Conservation (phyloP, 192 early-diverging fungal species). For the Linnemannia hyalina region DNA sequence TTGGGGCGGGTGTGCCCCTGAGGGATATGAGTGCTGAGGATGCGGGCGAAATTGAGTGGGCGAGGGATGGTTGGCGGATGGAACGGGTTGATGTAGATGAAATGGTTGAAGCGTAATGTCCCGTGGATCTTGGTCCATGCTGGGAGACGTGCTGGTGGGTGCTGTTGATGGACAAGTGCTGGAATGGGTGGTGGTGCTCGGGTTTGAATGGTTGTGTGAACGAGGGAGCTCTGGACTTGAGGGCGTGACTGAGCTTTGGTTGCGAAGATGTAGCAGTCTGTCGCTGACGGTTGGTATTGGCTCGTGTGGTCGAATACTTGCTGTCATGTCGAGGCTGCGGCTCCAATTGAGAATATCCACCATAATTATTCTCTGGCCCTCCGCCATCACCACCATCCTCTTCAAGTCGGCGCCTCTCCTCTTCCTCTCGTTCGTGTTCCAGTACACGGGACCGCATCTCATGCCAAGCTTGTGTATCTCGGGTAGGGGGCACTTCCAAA, state of each 20-base stretch:
- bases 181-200: background rate
- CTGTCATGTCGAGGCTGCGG: background rate
- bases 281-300: background rate
- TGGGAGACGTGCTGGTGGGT: background rate
- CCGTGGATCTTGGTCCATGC: background rate
- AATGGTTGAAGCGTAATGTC: background rate
- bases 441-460: background rate
- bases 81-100: background rate
- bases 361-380: background rate
- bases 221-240: background rate
- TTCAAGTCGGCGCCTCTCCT: background rate
- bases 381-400: background rate
- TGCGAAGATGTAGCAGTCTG: background rate
- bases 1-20: background rate
- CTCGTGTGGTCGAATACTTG: background rate
- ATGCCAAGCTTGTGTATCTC: background rate
- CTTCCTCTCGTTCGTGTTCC: background rate
- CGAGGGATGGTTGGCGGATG: background rate
- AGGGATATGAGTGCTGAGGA: background rate
- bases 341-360: background rate
- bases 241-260: background rate
- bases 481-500: background rate
- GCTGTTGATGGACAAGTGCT: background rate
- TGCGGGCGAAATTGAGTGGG: background rate
- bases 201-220: slow-evolving; percentile 1